These are phyloP conservation scores for Triangularia setosa DNA, from an alignment of 2,329 filamentous ascomycete species.

Conservation along the genomic window DNA sequence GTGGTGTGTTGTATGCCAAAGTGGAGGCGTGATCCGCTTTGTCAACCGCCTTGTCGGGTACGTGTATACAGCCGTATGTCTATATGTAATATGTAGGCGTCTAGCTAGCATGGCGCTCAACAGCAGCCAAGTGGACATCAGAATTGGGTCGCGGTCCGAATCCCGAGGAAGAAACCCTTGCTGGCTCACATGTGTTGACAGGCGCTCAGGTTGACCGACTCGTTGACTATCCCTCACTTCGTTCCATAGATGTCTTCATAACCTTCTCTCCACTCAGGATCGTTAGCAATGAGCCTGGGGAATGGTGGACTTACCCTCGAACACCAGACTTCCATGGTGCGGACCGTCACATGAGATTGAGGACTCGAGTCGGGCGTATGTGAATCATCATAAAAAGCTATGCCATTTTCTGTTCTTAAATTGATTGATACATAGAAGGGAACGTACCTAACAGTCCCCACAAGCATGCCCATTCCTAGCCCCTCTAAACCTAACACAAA, in stretches of 20 bases:
- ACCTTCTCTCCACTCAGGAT: background rate
- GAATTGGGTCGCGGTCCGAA: background rate
- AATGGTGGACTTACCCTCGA: background rate
- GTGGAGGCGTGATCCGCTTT: background rate
- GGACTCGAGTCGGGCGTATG: background rate
- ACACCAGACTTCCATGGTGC: background rate
- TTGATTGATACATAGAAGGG: constrained; percentile 13
- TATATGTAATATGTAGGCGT: background rate
- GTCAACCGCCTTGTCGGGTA: constrained; percentile 10
- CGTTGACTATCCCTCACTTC: background rate
- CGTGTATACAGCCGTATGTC: background rate
- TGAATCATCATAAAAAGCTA: background rate
- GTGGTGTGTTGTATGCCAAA: background rate
- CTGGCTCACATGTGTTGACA: background rate
- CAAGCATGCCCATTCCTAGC: background rate
- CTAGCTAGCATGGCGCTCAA: background rate
- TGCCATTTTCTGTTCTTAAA: constrained; percentile 15
- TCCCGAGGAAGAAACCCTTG: background rate
- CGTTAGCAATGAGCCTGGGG: background rate
- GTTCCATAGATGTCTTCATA: background rate
- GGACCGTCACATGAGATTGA: background rate
- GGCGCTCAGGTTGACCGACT: background rate
- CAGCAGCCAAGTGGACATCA: background rate
- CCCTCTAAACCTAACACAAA: background rate
- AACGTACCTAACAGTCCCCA: constrained; percentile 16